Conservation (phyloP, 2,329 filamentous ascomycete species). For the Trichoderma sp. region DNA sequence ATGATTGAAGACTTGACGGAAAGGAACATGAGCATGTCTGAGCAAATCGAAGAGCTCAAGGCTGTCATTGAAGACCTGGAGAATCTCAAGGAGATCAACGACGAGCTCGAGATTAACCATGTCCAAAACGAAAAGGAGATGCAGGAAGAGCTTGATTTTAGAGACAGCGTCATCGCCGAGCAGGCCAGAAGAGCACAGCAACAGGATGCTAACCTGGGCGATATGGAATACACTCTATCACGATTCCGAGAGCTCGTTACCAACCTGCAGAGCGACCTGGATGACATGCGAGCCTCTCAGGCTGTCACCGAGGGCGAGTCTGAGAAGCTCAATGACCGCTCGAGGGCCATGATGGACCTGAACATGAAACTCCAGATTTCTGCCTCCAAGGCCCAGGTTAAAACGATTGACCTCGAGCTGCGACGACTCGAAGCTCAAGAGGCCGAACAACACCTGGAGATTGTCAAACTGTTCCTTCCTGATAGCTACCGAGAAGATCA, state of each 20-base stretch:
- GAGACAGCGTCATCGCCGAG: conserved; percentile 79
- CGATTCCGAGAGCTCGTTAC: conserved; percentile 87
- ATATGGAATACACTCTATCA: conserved; percentile 85
- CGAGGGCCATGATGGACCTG: conserved; percentile 92
- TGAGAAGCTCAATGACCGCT: conserved; percentile 82
- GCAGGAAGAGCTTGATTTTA: conserved; percentile 88
- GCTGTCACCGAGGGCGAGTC: conserved; percentile 91
- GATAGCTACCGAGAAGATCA: conserved; percentile 77
- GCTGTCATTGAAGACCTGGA: conserved; percentile 83
- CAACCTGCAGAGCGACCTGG: conserved; percentile 78
- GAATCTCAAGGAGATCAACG: conserved; percentile 84
- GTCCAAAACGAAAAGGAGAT: conserved; percentile 91
- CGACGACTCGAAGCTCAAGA: conserved; percentile 84
- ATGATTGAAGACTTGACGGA: conserved; percentile 92
- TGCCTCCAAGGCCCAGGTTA: conserved; percentile 86
- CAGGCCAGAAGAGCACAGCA: conserved; percentile 68
- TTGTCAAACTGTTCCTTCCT: conserved; percentile 84
- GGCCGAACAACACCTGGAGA: conserved; percentile 80
- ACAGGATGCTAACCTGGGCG: conserved; percentile 76
- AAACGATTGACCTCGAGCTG: conserved; percentile 89
- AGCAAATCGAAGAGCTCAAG: conserved; percentile 79
- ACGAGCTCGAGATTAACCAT: conserved; percentile 91
- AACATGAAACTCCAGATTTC: conserved; percentile 92
- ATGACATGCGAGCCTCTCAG: conserved; percentile 88
- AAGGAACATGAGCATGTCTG: conserved; percentile 77